Evolutionary conservation across 371 early-diverging fungal species (phyloP).

Genomic region (Rhizopus delemar): DNA sequence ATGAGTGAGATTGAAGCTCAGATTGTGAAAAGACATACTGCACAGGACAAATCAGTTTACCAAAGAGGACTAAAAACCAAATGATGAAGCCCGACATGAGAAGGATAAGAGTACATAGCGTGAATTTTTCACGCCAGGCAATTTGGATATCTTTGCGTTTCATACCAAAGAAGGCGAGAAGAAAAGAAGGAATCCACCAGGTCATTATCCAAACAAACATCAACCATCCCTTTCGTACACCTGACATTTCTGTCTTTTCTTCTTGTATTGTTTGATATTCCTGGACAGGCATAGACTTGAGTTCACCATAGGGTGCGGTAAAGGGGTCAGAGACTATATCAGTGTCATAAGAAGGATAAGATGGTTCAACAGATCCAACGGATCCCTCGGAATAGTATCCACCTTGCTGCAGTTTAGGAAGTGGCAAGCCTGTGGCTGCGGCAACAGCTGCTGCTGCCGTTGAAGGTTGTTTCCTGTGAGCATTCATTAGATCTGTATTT

Average conservation of each 20-base stretch:
- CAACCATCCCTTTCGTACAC: slow-evolving; percentile 73
- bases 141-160: slow-evolving; percentile 76
- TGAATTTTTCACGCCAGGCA: slow-evolving; percentile 95
- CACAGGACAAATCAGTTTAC: slow-evolving; percentile 81
- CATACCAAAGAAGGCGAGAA: slow-evolving; percentile 73
- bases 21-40: slow-evolving; percentile 61
- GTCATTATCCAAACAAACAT: slow-evolving; percentile 80
- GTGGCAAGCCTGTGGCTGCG: background rate
- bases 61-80: slow-evolving; percentile 86
- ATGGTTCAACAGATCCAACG: slow-evolving; percentile 8
- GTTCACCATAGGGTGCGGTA: background rate
- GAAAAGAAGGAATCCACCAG: slow-evolving; percentile 80
- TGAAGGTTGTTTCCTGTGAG: background rate
- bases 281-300: background rate
- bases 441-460: background rate
- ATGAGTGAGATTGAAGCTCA: slow-evolving; percentile 39
- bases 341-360: slow-evolving; percentile 29
- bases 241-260: slow-evolving; percentile 28
- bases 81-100: slow-evolving; percentile 75
- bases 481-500: slow-evolving; percentile 8
- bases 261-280: slow-evolving; percentile 5
- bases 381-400: slow-evolving; percentile 22
- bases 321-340: slow-evolving; percentile 9
- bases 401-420: slow-evolving; percentile 14
- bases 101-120: slow-evolving; percentile 83